A percentile compares a stretch with the other conserved stretches of the same genome.
phyloP scores from a whole-genome alignment of 441 rosid species.

The Flueggea neowawraea region DNA sequence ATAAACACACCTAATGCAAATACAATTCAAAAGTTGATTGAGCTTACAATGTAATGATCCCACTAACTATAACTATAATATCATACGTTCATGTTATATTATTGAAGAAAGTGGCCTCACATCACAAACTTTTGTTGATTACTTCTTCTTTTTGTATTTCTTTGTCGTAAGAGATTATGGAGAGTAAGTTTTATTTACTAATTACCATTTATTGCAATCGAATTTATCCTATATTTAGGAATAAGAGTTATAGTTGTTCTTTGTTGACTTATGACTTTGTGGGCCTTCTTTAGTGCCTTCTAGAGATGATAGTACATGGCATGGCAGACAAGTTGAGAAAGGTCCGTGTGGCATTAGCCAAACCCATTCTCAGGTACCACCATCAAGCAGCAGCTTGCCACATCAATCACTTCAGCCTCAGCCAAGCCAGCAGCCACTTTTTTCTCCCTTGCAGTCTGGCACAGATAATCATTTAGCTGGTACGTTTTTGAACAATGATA shows the following conservation, averaged over 20 bases:
- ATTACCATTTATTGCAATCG: neutral
- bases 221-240: neutral
- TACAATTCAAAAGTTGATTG: too few relatives aligned
- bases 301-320: conserved; percentile 2
- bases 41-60: too few relatives aligned
- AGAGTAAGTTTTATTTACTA: too few relatives aligned
- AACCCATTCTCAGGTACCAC: conserved; percentile 3
- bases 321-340: neutral
- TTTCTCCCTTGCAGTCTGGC: conserved; percentile 8
- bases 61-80: too few relatives aligned
- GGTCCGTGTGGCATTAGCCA: neutral
- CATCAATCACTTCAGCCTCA: conserved; percentile 12
- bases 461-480: conserved; percentile 12
- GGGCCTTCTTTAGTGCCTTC: neutral
- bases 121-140: neutral
- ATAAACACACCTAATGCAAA: too few relatives aligned
- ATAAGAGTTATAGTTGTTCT: neutral
- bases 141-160: neutral
- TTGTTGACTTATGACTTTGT: neutral
- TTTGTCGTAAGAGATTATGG: neutral
- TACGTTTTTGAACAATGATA: neutral
- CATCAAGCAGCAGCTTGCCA: conserved; percentile 6
- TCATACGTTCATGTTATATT: too few relatives aligned
- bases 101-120: too few relatives aligned
- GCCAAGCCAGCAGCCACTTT: conserved; percentile 13